These are phyloP conservation scores for Globisporangium uncinulatum DNA, from an alignment of 352 stramenopile genomes.

Conservation along the genomic window DNA sequence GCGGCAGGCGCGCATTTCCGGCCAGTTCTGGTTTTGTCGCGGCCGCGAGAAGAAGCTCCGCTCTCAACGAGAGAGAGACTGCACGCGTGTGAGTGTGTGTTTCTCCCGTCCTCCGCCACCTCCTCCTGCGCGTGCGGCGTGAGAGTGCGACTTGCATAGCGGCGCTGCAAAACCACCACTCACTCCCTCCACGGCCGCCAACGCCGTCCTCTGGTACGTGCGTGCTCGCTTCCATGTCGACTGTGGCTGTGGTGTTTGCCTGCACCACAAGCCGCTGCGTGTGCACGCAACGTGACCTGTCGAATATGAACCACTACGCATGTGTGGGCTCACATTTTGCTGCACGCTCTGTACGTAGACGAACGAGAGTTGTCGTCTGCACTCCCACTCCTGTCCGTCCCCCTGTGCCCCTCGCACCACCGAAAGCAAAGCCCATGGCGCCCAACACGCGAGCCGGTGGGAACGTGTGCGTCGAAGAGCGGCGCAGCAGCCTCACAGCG, in stretches of 20 bases:
- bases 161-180: constrained; percentile 1
- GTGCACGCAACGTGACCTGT: too few species aligned
- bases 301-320: too few species aligned
- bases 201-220: too few species aligned
- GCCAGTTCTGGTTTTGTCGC: too few species aligned
- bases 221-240: too few species aligned
- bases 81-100: too few species aligned
- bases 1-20: too few species aligned
- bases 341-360: neutral
- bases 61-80: too few species aligned
- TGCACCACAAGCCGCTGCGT: neutral
- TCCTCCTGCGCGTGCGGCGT: neutral
- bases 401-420: neutral
- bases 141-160: too few species aligned
- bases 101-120: neutral
- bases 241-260: too few species aligned
- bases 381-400: constrained; percentile 1
- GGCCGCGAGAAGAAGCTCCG: too few species aligned
- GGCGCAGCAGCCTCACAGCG: constrained; percentile 37
- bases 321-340: neutral
- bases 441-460: constrained; percentile 45
- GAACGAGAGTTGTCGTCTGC: constrained; percentile 2
- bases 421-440: constrained; percentile 26
- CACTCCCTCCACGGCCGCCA: neutral
- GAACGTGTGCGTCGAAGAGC: constrained; percentile 63